Conservation (phyloP, 495 filamentous ascomycete species). For the Recurvomyces mirabilis region DNA sequence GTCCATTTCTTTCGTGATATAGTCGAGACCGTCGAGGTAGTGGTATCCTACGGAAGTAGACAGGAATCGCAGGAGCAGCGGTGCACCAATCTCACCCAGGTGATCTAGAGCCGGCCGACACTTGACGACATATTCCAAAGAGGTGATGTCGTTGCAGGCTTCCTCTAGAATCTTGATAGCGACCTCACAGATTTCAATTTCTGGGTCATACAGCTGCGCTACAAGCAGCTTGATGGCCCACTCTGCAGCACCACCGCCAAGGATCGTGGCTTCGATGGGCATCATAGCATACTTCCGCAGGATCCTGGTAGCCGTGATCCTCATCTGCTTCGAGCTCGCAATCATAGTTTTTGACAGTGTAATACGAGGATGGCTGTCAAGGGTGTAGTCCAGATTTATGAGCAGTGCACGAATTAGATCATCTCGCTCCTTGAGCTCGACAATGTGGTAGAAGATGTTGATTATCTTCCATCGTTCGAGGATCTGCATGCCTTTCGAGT, state of each 20-base stretch:
- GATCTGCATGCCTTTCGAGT: slow-evolving; percentile 72
- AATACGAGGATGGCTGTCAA: slow-evolving; percentile 81
- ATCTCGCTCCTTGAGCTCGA: slow-evolving; percentile 78
- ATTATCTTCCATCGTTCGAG: slow-evolving; percentile 94
- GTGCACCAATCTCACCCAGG: slow-evolving; percentile 91
- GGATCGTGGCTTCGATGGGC: slow-evolving; percentile 21
- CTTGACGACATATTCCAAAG: slow-evolving; percentile 89
- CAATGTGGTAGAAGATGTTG: slow-evolving; percentile 98
- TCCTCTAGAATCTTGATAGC: slow-evolving; percentile 96
- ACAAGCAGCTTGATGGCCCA: slow-evolving; percentile 94
- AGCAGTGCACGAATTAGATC: slow-evolving; percentile 82
- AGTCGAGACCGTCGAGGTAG: slow-evolving; percentile 92
- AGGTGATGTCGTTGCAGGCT: slow-evolving; percentile 80
- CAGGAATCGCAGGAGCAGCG: slow-evolving; percentile 80
- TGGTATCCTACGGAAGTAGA: slow-evolving; percentile 95
- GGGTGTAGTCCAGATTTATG: slow-evolving; percentile 79
- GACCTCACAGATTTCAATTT: slow-evolving; percentile 88
- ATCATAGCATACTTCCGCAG: slow-evolving; percentile 68
- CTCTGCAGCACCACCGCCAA: slow-evolving; percentile 42
- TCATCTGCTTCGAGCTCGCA: slow-evolving; percentile 78
- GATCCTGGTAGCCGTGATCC: slow-evolving; percentile 73
- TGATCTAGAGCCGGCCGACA: slow-evolving; percentile 94
- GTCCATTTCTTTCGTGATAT: slow-evolving; percentile 98
- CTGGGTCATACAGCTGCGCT: slow-evolving; percentile 95
- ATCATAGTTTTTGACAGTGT: slow-evolving; percentile 88